Conservation (phyloP, 208 protist species). For the Herpetomonas tarakana region DNA sequence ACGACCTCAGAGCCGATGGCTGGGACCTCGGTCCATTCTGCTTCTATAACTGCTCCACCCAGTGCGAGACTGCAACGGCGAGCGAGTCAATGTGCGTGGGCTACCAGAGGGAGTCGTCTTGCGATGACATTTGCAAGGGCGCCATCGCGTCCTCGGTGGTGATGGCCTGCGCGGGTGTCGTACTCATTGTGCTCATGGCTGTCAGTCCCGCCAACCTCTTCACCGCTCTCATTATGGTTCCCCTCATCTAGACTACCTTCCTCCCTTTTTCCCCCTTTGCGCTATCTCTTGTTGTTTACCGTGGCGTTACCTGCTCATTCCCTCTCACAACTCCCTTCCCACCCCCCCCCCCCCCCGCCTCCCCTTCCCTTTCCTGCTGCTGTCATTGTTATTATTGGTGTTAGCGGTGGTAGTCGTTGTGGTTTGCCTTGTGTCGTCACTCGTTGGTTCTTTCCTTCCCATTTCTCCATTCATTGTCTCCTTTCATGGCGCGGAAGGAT, state of each 20-base stretch:
- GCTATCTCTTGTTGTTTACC: too few species aligned
- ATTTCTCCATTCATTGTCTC: too few species aligned
- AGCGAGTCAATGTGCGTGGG: constrained; percentile 19
- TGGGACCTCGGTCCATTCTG: constrained; percentile 31
- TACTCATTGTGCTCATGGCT: constrained; percentile 23
- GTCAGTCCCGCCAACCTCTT: constrained; percentile 46
- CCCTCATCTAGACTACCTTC: constrained; percentile 17
- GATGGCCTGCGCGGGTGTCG: constrained; percentile 27
- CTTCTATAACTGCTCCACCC: constrained; percentile 36
- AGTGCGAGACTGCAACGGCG: constrained; percentile 22
- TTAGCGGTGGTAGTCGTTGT: too few species aligned
- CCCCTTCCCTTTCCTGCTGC: too few species aligned
- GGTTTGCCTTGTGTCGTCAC: too few species aligned
- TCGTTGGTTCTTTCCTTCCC: too few species aligned
- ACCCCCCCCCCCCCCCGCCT: too few species aligned
- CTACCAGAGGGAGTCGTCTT: constrained; percentile 15
- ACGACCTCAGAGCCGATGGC: constrained; percentile 5
- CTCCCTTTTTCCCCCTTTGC: too few species aligned
- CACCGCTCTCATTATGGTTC: constrained; percentile 36
- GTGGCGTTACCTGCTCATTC: too few species aligned
- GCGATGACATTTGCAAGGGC: constrained; percentile 66
- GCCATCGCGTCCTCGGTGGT: constrained; percentile 53
- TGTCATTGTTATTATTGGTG: too few species aligned
- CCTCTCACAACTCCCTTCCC: too few species aligned
- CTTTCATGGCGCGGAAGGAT: too few species aligned